phyloP scores from a whole-genome alignment of 1,284 basidiomycete genomes.

The Spongiforma sp. region DNA sequence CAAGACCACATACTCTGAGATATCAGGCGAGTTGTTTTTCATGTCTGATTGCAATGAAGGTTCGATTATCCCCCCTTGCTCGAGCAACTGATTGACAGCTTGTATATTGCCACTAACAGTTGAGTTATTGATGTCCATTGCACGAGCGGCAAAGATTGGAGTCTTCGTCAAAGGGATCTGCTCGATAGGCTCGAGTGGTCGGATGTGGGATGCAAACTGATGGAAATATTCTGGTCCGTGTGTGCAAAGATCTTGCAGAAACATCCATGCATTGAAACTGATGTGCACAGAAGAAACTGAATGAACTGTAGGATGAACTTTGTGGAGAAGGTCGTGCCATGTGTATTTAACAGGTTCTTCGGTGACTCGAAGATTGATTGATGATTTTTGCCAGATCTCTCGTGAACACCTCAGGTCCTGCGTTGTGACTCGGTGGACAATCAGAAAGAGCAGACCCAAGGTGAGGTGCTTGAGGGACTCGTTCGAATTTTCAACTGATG shows the following conservation, averaged over 20 bases:
- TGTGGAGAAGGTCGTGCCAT: not conserved
- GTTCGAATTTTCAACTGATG: conserved; percentile 28
- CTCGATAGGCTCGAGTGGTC: not conserved
- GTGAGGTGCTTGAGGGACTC: conserved; percentile 37
- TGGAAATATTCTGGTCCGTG: not conserved
- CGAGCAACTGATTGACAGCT: not conserved
- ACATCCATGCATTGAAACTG: conserved; percentile 33
- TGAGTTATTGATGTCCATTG: conserved; percentile 6
- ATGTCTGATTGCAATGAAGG: not conserved
- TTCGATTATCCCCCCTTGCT: not conserved
- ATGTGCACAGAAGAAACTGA: not conserved
- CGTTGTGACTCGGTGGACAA: conserved; percentile 24
- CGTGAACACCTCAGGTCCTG: conserved; percentile 33
- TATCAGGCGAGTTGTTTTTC: not conserved
- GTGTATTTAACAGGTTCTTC: too few relatives aligned
- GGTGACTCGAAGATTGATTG: not conserved
- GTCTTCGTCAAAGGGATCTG: not conserved
- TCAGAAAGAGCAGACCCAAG: conserved; percentile 27
- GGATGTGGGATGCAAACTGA: not conserved
- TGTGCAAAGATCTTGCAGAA: conserved; percentile 4
- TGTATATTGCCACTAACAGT: conserved; percentile 5
- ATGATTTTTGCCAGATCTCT: conserved; percentile 28
- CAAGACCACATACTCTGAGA: conserved; percentile 27
- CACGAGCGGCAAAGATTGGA: not conserved
- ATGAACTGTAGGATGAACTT: not conserved